Evolutionary conservation across 2,329 filamentous ascomycete species (phyloP), one percentile per base, ranked within the genome.

Genomic region (Pseudonectria buxi): DNA sequence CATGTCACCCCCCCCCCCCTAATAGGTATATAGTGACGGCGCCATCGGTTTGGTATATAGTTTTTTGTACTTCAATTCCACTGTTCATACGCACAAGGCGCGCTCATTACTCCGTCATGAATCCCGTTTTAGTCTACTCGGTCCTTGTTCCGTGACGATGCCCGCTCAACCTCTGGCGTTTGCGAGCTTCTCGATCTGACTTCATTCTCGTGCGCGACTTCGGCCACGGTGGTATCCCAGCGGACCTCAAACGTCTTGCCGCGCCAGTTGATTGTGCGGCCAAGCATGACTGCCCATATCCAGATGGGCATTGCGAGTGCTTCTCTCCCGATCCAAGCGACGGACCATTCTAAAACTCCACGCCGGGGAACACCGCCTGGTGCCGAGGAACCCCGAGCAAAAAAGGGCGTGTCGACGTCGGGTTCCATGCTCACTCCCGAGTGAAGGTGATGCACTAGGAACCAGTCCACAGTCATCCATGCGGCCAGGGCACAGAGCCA

Each of bases 241-340:
- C 82, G 78, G 2, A 96, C 89, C 50, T 75, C 76, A 57, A 96
- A 96, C 18, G 68, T 74, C 52, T 81, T 81, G 0, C 89, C 90
- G 36, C 92, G 71, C 94, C 92, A 98, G 34, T 76, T 76, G 1
- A 98, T 86, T 0, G 81, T 90, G 2, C 83, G 78, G 0, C 92
- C 92, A n/a, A 90, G 82, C 49, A 86, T 77, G 14, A 95, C 85
- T 1, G 92, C 92, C 76, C 83, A 88, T 0, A 78, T 66, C 92
- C 92, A 98, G 40, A 98, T 83, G 0, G 89, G 89, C 30, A 95
- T 67, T 0, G 92, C 89, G 7, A 95, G 68, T 0, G 76, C 46
- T 62, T 98, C 92, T 24, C 92, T 72, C 0, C 84, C 87, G 0
- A 94, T 49, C 92, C 94, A 98, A 0, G 89, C 84, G 6, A 72